phyloP scores from a whole-genome alignment of 805 yeast genomes.

The Zygosaccharomyces kombuchaensis region DNA sequence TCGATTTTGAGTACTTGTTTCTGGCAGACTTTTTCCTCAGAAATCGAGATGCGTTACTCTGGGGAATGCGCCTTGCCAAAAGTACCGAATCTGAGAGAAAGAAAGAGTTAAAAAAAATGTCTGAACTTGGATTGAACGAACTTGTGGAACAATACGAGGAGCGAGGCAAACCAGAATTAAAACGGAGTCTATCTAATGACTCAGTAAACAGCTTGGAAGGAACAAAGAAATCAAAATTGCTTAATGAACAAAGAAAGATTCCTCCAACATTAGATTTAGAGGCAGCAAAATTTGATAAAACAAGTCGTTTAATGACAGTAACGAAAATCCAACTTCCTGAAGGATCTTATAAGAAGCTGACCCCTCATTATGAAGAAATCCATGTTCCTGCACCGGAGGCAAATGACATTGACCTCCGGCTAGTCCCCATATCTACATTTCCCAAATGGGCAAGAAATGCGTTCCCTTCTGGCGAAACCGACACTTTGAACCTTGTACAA shows the following conservation, averaged over 20 bases:
- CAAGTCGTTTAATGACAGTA: slow-evolving; percentile 61
- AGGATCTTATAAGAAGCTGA: slow-evolving; percentile 75
- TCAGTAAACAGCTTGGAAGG: slow-evolving; percentile 9
- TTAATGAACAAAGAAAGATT: slow-evolving; percentile 26
- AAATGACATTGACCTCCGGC: slow-evolving; percentile 37
- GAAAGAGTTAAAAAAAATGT: slow-evolving; percentile 42
- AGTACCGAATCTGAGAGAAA: slow-evolving; percentile 38
- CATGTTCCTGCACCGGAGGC: slow-evolving; percentile 82
- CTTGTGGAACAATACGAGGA: slow-evolving; percentile 43
- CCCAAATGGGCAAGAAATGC: slow-evolving; percentile 82
- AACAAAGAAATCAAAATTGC: slow-evolving; percentile 15
- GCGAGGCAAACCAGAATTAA: not conserved
- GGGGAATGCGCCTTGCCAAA: slow-evolving; percentile 47
- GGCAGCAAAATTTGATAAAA: slow-evolving; percentile 63
- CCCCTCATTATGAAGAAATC: slow-evolving; percentile 77
- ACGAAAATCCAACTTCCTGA: slow-evolving; percentile 70
- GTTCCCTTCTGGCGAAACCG: slow-evolving; percentile 64
- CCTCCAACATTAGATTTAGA: slow-evolving; percentile 53
- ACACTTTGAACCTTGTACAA: slow-evolving; percentile 74
- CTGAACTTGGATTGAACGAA: slow-evolving; percentile 37
- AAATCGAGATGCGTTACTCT: slow-evolving; percentile 50
- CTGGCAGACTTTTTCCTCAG: slow-evolving; percentile 46
- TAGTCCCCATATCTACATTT: slow-evolving; percentile 55
- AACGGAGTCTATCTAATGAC: slow-evolving; percentile 7
- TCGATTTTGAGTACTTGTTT: slow-evolving; percentile 49